These are phyloP conservation scores for Blastocystis hominis DNA, from an alignment of 352 stramenopile genomes.

Conservation along the genomic window DNA sequence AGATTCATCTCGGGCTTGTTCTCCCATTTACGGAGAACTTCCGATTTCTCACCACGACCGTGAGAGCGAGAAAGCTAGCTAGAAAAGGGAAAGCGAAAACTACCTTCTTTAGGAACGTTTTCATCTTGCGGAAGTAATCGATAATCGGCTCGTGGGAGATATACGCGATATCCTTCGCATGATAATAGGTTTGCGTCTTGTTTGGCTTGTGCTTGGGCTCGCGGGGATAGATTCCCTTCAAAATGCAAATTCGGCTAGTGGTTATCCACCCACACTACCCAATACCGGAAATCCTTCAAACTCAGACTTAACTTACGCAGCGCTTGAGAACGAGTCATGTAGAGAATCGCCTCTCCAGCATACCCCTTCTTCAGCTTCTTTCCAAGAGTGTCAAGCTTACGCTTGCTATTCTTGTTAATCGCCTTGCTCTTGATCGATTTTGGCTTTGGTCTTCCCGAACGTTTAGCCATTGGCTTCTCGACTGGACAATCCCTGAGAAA, in stretches of 20 bases:
- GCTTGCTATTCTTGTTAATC: slow-evolving; percentile 68
- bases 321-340: slow-evolving; percentile 84
- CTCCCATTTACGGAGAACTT: slow-evolving; percentile 73
- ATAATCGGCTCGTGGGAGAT: slow-evolving; percentile 92
- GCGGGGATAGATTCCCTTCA: slow-evolving; percentile 97
- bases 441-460: slow-evolving; percentile 62
- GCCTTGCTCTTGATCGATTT: slow-evolving; percentile 67
- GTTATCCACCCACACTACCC: background rate
- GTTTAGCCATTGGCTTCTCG: slow-evolving; percentile 59
- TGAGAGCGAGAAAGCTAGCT: background rate
- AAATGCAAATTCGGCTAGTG: slow-evolving; percentile 83
- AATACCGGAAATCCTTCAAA: slow-evolving; percentile 88
- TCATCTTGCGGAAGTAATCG: slow-evolving; percentile 93
- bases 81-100: slow-evolving; percentile 58
- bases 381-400: slow-evolving; percentile 63
- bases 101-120: slow-evolving; percentile 96
- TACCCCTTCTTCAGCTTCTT: slow-evolving; percentile 71
- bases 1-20: slow-evolving; percentile 83
- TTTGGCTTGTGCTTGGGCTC: slow-evolving; percentile 86
- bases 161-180: slow-evolving; percentile 95
- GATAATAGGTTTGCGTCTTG: slow-evolving; percentile 96
- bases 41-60: slow-evolving; percentile 72
- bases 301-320: slow-evolving; percentile 87
- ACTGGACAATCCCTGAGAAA: slow-evolving; percentile 13
- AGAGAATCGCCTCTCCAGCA: slow-evolving; percentile 77